Percentiles rank a stretch among this genome's conserved stretches.
Evolutionary conservation across 2,329 filamentous ascomycete genomes (phyloP).

Genomic region (Clonostachys rosea): DNA sequence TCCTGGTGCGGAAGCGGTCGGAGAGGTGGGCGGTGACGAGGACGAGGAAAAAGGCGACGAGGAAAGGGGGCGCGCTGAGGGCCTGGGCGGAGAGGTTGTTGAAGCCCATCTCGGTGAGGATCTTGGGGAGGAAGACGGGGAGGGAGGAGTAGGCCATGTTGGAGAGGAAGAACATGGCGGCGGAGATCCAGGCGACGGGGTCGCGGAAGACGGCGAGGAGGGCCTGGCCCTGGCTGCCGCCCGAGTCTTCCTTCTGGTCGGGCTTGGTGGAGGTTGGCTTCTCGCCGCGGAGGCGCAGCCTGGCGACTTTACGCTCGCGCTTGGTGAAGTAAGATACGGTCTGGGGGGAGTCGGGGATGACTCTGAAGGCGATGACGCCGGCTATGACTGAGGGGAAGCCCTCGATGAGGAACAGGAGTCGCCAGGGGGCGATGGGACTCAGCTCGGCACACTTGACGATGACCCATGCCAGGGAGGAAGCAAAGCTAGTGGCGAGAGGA

Average conservation of each 20-base stretch:
- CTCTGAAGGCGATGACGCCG: conserved; percentile 67
- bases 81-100: conserved; percentile 65
- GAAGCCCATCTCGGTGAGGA: conserved; percentile 74
- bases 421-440: conserved; percentile 74
- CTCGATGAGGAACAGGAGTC: conserved; percentile 79
- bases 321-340: conserved; percentile 58
- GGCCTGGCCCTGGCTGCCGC: conserved; percentile 48
- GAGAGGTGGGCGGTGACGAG: conserved; percentile 69
- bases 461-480: conserved; percentile 72
- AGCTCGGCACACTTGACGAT: conserved; percentile 65
- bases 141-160: conserved; percentile 87
- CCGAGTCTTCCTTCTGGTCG: conserved; percentile 7
- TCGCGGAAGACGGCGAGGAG: conserved; percentile 39
- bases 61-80: conserved; percentile 76
- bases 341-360: conserved; percentile 72
- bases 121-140: conserved; percentile 82
- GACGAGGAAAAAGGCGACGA: conserved; percentile 68
- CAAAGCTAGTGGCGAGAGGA: conserved; percentile 71
- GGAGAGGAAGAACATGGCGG: conserved; percentile 79
- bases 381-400: conserved; percentile 79
- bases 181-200: conserved; percentile 58
- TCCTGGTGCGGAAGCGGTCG: conserved; percentile 60
- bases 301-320: conserved; percentile 66
- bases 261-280: conserved; percentile 16
- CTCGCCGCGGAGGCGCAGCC: conserved; percentile 57